Conservation (phyloP, 495 filamentous ascomycete species). For the Tuber umbilicatum region DNA sequence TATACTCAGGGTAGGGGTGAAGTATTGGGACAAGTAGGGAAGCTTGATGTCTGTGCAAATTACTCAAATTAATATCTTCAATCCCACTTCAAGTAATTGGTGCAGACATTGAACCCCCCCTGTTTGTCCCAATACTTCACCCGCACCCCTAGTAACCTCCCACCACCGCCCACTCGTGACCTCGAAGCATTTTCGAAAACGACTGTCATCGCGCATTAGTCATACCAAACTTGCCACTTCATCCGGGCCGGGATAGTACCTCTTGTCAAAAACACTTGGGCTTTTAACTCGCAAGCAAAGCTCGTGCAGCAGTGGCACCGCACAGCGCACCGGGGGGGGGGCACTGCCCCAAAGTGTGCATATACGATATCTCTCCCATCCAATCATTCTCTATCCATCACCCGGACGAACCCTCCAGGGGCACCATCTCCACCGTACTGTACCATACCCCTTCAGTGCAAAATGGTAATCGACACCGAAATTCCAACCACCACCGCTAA, state of each 20-base stretch:
- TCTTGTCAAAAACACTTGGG: background rate
- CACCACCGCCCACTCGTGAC: background rate
- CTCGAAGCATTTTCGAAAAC: background rate
- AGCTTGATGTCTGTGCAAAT: too few relatives aligned
- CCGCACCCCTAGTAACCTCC: too few relatives aligned
- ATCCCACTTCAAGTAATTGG: too few relatives aligned
- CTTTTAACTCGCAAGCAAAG: background rate
- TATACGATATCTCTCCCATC: background rate
- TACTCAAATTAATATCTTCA: too few relatives aligned
- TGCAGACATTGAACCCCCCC: too few relatives aligned
- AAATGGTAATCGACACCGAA: background rate
- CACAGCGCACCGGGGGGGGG: background rate
- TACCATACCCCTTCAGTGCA: background rate
- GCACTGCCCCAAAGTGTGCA: constrained; percentile 1
- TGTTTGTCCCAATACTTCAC: too few relatives aligned
- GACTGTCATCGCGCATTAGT: background rate
- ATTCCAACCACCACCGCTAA: background rate
- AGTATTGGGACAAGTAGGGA: too few relatives aligned
- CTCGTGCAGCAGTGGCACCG: background rate
- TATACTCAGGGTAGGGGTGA: too few relatives aligned
- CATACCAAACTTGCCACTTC: background rate
- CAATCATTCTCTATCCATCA: background rate
- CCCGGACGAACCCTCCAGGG: too few relatives aligned
- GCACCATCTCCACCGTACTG: too few relatives aligned
- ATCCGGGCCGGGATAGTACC: background rate